Base-by-base conservation (phyloP, 2,329 filamentous ascomycete species). In the Colletotrichum musae region DNA sequence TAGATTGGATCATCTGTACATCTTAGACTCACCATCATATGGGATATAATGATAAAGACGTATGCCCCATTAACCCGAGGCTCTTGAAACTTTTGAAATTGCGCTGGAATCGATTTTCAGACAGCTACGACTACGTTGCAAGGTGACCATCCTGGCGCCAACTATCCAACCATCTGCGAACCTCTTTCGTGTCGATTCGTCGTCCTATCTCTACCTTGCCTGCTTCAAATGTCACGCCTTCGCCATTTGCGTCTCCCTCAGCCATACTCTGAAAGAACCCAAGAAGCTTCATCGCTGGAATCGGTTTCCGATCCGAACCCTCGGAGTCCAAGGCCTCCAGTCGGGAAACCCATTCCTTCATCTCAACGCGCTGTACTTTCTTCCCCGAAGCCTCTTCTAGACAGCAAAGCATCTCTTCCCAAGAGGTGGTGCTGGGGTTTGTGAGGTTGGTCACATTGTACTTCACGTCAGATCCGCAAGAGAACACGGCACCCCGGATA, bases 231-330 rank as follows among this genome's bases (percentile, higher is more conserved):
- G 6, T 15, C 26, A 68, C n/a, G 2, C 60, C 65, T 32, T 68
- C 65, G 0, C 65, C 65, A 10, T 64, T 68, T 0, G 45, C 53
- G 13, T 6, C 28, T 1, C 60, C 65, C 0, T 48, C 28, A 0
- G 39, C 48, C 65, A 68, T 68, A 2, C 47, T 18, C 24, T 68
- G 60, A 13, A 68, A 68, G 47, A 68, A 68, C 0, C 65, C 60
- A 3, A 68, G 32, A 1, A 68, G 65, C 5, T 47, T 64, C 13
- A 68, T 4, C 1, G 65, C 65, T 6, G 65, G 60, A 2, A 53
- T 39, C 4, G 58, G n/a, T 6, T n/a, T 7, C 2, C 2, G 45
- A 9, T 2, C 5, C 4, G 54, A 50, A 0, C 2, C n/a, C 3
- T 13, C 36, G 5, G 32, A 36, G 4, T 36, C 24, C 13, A 7